Evolutionary conservation across 2,329 filamentous ascomycete genomes (phyloP).

Genomic region (Neofusicoccum laricinum): DNA sequence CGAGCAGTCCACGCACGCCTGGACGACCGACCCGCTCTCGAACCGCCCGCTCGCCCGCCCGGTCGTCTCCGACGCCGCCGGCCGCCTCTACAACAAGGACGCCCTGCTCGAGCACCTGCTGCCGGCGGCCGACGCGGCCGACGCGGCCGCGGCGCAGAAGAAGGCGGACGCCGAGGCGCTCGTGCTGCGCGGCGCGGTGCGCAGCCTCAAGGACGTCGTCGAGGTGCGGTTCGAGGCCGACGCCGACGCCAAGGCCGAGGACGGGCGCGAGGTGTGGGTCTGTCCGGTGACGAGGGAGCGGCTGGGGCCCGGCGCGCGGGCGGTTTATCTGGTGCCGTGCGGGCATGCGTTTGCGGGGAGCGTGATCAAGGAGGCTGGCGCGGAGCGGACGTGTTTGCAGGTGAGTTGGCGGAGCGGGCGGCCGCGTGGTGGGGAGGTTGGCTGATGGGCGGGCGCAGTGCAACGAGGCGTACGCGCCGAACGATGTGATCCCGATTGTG

Average conservation of each 20-base stretch:
- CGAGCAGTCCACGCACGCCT: conserved; percentile 81
- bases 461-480: conserved; percentile 66
- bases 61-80: conserved; percentile 79
- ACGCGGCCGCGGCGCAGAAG: conserved; percentile 41
- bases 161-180: conserved; percentile 54
- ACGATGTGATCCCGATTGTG: conserved; percentile 81
- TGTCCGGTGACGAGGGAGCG: conserved; percentile 88
- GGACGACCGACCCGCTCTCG: conserved; percentile 85
- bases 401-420: conserved; percentile 32
- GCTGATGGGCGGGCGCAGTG: conserved; percentile 52
- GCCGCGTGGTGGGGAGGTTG: neutral
- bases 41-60: conserved; percentile 69
- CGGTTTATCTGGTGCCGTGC: conserved; percentile 90
- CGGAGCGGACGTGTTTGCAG: conserved; percentile 56
- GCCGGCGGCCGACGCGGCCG: conserved; percentile 51
- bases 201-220: conserved; percentile 79
- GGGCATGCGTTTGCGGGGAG: conserved; percentile 91
- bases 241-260: conserved; percentile 43
- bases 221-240: conserved; percentile 73
- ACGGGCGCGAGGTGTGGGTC: conserved; percentile 54
- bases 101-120: conserved; percentile 71
- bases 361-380: conserved; percentile 76
- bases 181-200: conserved; percentile 62
- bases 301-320: conserved; percentile 72
- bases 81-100: conserved; percentile 93